These are phyloP conservation scores for Alternaria triticina DNA, from an alignment of 2,329 filamentous ascomycete genomes.

Conservation along the genomic window DNA sequence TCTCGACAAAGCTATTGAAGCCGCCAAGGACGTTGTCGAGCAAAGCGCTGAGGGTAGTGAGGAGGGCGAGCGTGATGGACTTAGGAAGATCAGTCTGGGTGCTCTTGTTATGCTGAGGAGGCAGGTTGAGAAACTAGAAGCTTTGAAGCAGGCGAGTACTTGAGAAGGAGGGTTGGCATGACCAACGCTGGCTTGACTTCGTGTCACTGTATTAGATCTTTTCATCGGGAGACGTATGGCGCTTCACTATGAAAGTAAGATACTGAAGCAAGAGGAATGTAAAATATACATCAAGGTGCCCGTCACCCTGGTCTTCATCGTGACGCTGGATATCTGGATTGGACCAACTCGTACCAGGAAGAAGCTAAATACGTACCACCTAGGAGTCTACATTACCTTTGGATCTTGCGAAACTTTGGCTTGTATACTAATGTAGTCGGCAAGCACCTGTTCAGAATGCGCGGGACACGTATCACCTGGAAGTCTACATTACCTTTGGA, in stretches of 20 bases:
- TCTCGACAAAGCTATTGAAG: slow-evolving; percentile 53
- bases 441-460: no score
- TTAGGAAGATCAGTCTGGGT: slow-evolving; percentile 56
- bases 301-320: neutral
- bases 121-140: slow-evolving; percentile 49
- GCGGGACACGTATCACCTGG: no score
- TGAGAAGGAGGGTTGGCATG: neutral
- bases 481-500: no score
- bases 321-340: neutral
- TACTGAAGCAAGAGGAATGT: neutral
- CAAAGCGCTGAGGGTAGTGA: slow-evolving; percentile 41
- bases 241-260: neutral
- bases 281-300: neutral
- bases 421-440: neutral
- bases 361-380: neutral
- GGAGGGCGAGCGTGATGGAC: slow-evolving; percentile 49
- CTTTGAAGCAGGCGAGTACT: slow-evolving; percentile 8
- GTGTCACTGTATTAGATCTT: neutral
- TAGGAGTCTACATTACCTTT: no score
- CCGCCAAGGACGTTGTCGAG: slow-evolving; percentile 51
- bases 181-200: neutral
- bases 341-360: neutral
- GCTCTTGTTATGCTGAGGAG: slow-evolving; percentile 53
- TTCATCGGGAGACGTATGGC: neutral
- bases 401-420: neutral